Evolutionary conservation across 2,329 filamentous ascomycete species (phyloP).

Genomic region (Xylariaceae sp.): DNA sequence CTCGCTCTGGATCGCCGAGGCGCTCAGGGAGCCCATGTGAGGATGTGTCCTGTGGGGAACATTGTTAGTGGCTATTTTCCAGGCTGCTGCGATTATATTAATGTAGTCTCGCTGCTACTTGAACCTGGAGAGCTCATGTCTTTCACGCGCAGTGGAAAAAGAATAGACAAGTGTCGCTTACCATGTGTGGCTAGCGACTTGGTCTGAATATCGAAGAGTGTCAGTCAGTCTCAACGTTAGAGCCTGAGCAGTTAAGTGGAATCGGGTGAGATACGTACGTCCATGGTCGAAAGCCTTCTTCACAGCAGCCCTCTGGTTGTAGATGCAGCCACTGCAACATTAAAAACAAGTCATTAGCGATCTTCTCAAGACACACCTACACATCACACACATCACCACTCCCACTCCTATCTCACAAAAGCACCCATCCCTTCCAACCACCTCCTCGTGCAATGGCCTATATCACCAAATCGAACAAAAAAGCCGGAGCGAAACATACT

Average conservation of each 20-base stretch:
- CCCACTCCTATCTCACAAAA: no score
- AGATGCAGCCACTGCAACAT: slow-evolving; percentile 44
- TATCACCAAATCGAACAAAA: no score
- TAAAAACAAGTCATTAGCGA: not conserved
- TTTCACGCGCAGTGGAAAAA: no score
- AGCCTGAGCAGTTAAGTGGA: not conserved
- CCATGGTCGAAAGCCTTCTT: slow-evolving; percentile 46
- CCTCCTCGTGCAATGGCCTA: no score
- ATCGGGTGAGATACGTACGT: slow-evolving; percentile 21
- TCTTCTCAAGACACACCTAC: no score
- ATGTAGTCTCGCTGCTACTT: not conserved
- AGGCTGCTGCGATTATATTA: not conserved
- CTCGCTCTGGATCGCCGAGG: slow-evolving; percentile 38
- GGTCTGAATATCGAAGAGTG: slow-evolving; percentile 27
- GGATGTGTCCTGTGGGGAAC: slow-evolving; percentile 37
- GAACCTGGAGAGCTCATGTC: no score
- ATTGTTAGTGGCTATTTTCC: slow-evolving; percentile 3
- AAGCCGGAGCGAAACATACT: no score
- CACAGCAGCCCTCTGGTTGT: slow-evolving; percentile 46
- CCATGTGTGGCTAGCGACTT: slow-evolving; percentile 51
- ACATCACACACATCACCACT: no score
- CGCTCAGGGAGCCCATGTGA: slow-evolving; percentile 37
- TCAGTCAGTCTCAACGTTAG: not conserved
- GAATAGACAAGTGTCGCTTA: slow-evolving; percentile 16
- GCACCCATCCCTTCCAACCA: no score